phyloP scores from a whole-genome alignment of 2,329 filamentous ascomycete genomes.

The Colletotrichum plurivorum region DNA sequence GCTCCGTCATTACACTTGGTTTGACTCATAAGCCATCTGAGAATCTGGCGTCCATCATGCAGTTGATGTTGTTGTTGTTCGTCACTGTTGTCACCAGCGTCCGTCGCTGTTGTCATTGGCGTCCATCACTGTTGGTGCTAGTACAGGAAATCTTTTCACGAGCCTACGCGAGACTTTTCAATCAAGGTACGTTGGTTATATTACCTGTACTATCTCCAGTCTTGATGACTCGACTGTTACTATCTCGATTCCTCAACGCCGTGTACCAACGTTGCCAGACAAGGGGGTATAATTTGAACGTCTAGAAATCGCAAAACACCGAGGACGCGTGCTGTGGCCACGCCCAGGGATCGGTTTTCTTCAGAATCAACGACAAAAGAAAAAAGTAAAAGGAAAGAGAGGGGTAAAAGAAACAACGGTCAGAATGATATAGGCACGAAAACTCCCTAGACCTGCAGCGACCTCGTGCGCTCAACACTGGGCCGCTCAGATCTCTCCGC shows the following conservation, averaged over 20 bases:
- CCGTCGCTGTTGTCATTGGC: no score
- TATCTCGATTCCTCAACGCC: neutral
- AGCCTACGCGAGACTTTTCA: no score
- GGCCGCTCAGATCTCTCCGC: slow-evolving; percentile 7
- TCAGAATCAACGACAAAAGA: slow-evolving; percentile 1
- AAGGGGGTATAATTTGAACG: slow-evolving; percentile 32
- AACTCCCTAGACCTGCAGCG: slow-evolving; percentile 25
- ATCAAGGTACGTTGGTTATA: neutral
- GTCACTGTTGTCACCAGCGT: no score
- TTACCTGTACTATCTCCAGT: slow-evolving; percentile 17
- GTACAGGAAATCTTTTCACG: no score
- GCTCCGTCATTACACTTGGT: no score
- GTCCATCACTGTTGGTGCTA: no score
- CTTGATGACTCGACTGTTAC: neutral
- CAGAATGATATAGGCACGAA: neutral
- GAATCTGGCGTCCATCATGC: no score
- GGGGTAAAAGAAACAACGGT: slow-evolving; percentile 1
- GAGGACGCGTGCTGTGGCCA: slow-evolving; percentile 6
- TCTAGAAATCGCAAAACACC: slow-evolving; percentile 22
- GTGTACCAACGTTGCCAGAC: neutral
- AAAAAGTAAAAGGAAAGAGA: no score
- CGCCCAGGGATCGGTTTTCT: neutral
- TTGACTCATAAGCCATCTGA: no score
- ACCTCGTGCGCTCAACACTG: slow-evolving; percentile 28
- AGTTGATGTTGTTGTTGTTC: no score